Conservation (phyloP, 768 basidiomycete species). For the Lentinus brumalis region DNA sequence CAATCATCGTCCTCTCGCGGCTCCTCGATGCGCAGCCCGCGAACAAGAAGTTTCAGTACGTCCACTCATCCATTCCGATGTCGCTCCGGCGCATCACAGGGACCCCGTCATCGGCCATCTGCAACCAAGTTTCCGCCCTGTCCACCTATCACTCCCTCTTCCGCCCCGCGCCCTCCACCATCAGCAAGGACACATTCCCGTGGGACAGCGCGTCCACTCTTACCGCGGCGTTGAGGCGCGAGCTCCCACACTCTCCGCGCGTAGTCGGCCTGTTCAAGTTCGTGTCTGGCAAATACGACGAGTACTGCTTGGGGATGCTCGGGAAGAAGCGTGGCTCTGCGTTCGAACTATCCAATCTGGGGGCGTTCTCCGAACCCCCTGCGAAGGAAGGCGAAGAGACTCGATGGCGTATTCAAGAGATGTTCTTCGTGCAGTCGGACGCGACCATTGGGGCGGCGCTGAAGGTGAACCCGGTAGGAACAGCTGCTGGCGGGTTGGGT, state of each 20-base stretch:
- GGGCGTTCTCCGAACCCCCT: slow-evolving; percentile 24
- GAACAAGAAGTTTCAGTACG: not conserved
- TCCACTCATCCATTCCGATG: slow-evolving; percentile 29
- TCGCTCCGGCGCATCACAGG: slow-evolving; percentile 36
- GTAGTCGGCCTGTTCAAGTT: slow-evolving; percentile 37
- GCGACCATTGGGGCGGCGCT: slow-evolving; percentile 18
- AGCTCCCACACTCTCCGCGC: slow-evolving; percentile 22
- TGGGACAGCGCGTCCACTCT: slow-evolving; percentile 37
- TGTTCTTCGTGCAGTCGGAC: slow-evolving; percentile 23
- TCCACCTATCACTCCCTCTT: slow-evolving; percentile 24
- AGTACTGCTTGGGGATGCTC: slow-evolving; percentile 31
- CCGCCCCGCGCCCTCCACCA: not conserved
- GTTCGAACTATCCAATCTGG: slow-evolving; percentile 43
- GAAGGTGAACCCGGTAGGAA: slow-evolving; percentile 25
- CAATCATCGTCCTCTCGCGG: slow-evolving; percentile 30
- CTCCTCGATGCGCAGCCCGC: slow-evolving; percentile 19
- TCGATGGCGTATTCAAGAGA: slow-evolving; percentile 22
- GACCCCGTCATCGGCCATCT: slow-evolving; percentile 33
- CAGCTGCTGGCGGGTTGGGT: slow-evolving; percentile 21
- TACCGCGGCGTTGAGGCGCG: slow-evolving; percentile 28
- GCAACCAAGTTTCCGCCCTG: slow-evolving; percentile 36
- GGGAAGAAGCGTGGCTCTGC: slow-evolving; percentile 36
- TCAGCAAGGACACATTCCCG: slow-evolving; percentile 3
- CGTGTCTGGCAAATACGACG: slow-evolving; percentile 34
- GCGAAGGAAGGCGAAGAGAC: not conserved